Evolutionary conservation across 228 moss, liverwort and hornwort genomes (phyloP).

Genomic region (Sphagnum fallax): DNA sequence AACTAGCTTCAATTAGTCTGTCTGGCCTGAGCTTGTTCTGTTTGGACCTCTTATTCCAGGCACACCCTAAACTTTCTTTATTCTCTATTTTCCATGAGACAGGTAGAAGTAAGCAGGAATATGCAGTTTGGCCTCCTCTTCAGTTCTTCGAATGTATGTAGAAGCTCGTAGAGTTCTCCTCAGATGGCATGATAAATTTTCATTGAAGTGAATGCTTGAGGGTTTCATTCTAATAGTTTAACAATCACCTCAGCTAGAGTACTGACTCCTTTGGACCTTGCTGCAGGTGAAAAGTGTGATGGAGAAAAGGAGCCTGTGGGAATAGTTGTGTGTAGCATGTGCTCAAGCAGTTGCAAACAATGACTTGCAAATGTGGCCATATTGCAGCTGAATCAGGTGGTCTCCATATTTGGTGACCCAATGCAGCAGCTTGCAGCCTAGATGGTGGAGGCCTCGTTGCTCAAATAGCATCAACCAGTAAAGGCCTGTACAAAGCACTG

Average conservation of each 20-base stretch:
- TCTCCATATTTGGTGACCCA: slow-evolving; percentile 68
- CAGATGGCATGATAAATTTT: no score
- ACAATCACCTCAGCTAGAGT: no score
- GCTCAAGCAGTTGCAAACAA: slow-evolving; percentile 64
- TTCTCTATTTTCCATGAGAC: background rate
- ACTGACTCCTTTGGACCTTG: no score
- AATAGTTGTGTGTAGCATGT: slow-evolving; percentile 56
- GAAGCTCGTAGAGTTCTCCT: no score
- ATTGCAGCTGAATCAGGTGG: slow-evolving; percentile 56
- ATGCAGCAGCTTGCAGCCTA: slow-evolving; percentile 83
- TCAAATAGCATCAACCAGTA: slow-evolving; percentile 52
- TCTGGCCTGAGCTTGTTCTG: background rate
- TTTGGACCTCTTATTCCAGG: background rate
- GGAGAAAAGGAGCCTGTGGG: slow-evolving; percentile 41
- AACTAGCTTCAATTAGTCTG: no score
- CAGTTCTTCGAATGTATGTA: no score
- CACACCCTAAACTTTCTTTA: background rate
- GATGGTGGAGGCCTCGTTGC: slow-evolving; percentile 75
- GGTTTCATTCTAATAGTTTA: no score
- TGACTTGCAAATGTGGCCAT: slow-evolving; percentile 54
- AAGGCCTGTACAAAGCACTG: slow-evolving; percentile 48
- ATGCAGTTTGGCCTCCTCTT: no score
- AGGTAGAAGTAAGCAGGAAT: no score
- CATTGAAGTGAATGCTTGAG: no score
- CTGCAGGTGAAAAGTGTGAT: slow-evolving; percentile 7